These are phyloP conservation scores for Senna siamea DNA, from an alignment of 306 rosid genomes.

Conservation along the genomic window DNA sequence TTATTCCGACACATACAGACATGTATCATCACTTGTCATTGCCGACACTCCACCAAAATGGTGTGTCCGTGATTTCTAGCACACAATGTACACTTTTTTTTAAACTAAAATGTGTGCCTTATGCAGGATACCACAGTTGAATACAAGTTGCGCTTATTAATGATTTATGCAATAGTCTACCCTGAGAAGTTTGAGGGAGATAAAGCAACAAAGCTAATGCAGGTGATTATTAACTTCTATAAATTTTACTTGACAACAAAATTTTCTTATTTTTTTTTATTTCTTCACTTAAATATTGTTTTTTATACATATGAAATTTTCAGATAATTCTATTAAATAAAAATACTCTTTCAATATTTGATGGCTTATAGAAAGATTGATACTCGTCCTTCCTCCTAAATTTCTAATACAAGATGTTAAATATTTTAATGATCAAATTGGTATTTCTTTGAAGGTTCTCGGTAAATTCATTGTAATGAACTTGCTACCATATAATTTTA, in stretches of 20 bases:
- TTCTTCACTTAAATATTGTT: background rate
- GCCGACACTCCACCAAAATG: too few species aligned
- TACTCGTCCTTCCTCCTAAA: background rate
- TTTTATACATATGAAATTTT: background rate
- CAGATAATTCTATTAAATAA: background rate
- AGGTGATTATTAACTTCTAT: conserved; percentile 57
- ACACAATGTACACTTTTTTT: background rate
- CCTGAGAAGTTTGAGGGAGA: conserved; percentile 97
- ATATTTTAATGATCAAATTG: conserved; percentile 29
- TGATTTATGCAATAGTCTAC: conserved; percentile 81
- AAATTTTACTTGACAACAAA: background rate
- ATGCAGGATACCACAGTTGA: conserved; percentile 71
- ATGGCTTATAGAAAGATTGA: background rate
- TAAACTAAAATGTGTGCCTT: conserved; percentile 13
- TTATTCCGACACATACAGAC: too few species aligned
- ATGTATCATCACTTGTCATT: too few species aligned
- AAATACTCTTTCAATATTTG: too few species aligned
- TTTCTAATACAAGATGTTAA: conserved; percentile 18
- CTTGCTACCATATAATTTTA: background rate
- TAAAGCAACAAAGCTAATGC: conserved; percentile 87
- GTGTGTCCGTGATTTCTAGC: too few species aligned
- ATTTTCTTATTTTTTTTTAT: background rate
- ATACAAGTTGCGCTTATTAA: conserved; percentile 86
- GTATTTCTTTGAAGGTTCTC: conserved; percentile 20
- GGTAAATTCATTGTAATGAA: conserved; percentile 18